Evolutionary conservation across 257 asterid genomes (phyloP).

Genomic region (Gentiana straminea): DNA sequence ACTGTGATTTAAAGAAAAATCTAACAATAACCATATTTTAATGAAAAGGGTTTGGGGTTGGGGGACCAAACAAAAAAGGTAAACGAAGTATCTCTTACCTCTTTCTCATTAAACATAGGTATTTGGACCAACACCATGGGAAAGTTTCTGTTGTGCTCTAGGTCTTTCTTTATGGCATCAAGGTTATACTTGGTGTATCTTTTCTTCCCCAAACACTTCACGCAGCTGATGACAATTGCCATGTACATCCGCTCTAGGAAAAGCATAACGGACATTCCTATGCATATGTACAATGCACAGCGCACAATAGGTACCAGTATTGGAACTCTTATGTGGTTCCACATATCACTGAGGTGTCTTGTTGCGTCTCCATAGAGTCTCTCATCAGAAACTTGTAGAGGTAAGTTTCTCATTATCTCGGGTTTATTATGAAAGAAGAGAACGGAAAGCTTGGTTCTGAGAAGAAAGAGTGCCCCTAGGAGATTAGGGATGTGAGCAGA

Average conservation of each 20-base stretch:
- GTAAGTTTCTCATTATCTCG: constrained; percentile 47
- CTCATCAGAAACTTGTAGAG: constrained; percentile 20
- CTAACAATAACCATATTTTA: too few relatives aligned
- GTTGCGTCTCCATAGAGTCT: constrained; percentile 41
- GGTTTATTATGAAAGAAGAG: constrained; percentile 8
- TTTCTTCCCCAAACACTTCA: constrained; percentile 58
- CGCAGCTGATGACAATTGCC: constrained; percentile 65
- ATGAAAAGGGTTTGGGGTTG: too few relatives aligned
- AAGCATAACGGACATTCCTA: constrained; percentile 76
- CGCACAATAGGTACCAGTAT: constrained; percentile 50
- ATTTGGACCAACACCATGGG: constrained; percentile 73
- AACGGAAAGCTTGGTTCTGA: constrained; percentile 11
- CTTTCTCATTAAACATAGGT: constrained; percentile 84
- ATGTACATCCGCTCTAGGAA: constrained; percentile 72
- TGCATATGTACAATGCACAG: constrained; percentile 49
- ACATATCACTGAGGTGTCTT: constrained; percentile 30
- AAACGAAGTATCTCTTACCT: constrained; percentile 31
- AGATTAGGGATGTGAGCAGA: constrained; percentile 20
- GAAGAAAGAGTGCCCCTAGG: constrained; percentile 14
- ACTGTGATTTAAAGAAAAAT: too few relatives aligned
- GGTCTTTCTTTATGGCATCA: constrained; percentile 54
- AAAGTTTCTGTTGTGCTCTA: constrained; percentile 39
- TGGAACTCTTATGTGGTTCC: constrained; percentile 64
- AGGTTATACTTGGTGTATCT: constrained; percentile 72
- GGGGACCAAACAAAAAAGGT: not conserved